Percentiles rank a stretch among this genome's conserved stretches.
Conservation (phyloP, 805 yeast genomes). For the Maudiozyma serrabonitensis region DNA sequence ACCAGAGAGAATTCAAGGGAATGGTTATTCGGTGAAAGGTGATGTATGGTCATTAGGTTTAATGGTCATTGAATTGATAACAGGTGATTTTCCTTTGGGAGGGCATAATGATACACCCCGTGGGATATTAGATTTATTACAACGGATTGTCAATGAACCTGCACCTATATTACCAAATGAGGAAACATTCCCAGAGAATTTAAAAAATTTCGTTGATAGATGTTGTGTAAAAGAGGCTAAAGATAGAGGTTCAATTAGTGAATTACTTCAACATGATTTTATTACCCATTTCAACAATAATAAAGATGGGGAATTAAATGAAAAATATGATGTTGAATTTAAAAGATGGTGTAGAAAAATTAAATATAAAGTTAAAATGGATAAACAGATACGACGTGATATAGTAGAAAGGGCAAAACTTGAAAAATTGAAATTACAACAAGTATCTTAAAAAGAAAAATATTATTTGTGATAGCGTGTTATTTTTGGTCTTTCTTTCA, state of each 20-base stretch:
- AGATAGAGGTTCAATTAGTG: constrained; percentile 64
- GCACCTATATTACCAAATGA: constrained; percentile 61
- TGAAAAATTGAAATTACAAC: constrained; percentile 12
- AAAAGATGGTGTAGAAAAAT: constrained; percentile 35
- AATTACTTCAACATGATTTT: constrained; percentile 40
- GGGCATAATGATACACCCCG: constrained; percentile 58
- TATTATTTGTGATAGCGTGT: background rate
- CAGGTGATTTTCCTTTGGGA: constrained; percentile 71
- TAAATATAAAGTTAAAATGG: constrained; percentile 24
- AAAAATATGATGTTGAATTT: constrained; percentile 24
- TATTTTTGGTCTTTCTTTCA: background rate
- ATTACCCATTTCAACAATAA: constrained; percentile 27
- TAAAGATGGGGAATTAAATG: constrained; percentile 11
- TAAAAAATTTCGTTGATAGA: constrained; percentile 60
- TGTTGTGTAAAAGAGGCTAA: constrained; percentile 66
- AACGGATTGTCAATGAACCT: constrained; percentile 85
- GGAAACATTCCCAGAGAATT: constrained; percentile 30
- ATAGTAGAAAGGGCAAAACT: constrained; percentile 23
- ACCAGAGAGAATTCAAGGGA: constrained; percentile 95
- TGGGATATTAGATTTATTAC: constrained; percentile 83
- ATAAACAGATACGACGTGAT: constrained; percentile 26
- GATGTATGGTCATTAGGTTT: constrained; percentile 97
- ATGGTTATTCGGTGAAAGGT: constrained; percentile 84
- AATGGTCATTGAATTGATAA: constrained; percentile 79
- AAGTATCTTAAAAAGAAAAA: constrained; percentile 13